Evolutionary conservation across 2,329 filamentous ascomycete genomes (phyloP), one percentile per base, ranked within the genome.

Genomic region (Talaromyces sp.): DNA sequence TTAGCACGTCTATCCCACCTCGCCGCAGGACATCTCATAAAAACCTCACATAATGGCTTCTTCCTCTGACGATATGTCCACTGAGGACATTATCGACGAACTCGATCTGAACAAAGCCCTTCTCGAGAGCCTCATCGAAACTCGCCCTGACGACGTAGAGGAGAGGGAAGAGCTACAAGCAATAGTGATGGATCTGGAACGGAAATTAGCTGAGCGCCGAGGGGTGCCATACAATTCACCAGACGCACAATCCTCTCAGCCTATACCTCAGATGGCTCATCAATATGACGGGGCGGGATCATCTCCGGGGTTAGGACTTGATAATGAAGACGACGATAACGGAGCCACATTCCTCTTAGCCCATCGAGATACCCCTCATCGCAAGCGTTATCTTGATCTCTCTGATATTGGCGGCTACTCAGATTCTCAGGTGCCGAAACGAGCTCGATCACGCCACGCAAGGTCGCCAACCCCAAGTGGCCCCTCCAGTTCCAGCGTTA

Each of bases 31-130:
- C n/a, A 7, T n/a, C 18, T 11, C 11, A 35, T 35, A 18, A 54
- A 46, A 35, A 57, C 9, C 44, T 42, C 16, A 1, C 61, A 33
- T n/a, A 40, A 64, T 64, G 62, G 58, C 52, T 28, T 14, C 44
- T 39, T 42, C 23, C 11, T 21, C 54, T 21, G 35, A 21, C 14
- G 16, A 37, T 8, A 42, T 52, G 52, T 67, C 69, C 60, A 64
- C 69, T 23, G 69, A 69, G 63, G 69, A 70, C 14, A 25, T 75
- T 33, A 21, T 69, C 28, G 74, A 75, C 16, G 73, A 76, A 21
- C 60, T 75, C n/a, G 66, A 75, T 21, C 60, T 74, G 1, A 67
- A 75, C 23, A 65, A 69, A 54, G 69, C 70, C 25, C 72, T 76
- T 37, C 62, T 73, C 5, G 64, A 72, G 44, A 74, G 73, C 40